These are phyloP conservation scores for Penicillium polonicum DNA, from an alignment of 2,329 filamentous ascomycete genomes.

Conservation along the genomic window DNA sequence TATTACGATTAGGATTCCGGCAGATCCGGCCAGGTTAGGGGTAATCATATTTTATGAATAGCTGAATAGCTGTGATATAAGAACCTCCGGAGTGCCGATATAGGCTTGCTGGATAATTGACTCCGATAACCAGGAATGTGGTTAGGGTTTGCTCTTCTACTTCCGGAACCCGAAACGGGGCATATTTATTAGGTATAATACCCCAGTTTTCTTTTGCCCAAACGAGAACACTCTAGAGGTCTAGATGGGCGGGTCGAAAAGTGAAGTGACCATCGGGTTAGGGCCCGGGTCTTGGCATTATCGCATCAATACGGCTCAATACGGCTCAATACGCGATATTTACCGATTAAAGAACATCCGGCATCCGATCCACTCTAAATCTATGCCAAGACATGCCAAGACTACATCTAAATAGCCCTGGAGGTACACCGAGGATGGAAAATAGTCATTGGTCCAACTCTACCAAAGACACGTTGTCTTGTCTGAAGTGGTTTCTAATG, in stretches of 20 bases:
- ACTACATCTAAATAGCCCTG: not conserved
- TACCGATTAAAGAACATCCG: not conserved
- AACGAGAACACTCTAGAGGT: not conserved
- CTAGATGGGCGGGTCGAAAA: not conserved
- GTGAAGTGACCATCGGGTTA: not conserved
- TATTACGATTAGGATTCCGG: not conserved
- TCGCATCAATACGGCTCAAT: not conserved
- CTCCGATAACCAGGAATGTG: not conserved
- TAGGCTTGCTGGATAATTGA: not conserved
- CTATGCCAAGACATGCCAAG: not conserved
- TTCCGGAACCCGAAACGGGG: not conserved
- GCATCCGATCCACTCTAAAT: not conserved
- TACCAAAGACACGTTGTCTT: not conserved
- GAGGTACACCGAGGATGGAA: not conserved
- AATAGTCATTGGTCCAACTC: not conserved
- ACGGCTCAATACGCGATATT: not conserved
- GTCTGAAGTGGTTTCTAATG: not conserved
- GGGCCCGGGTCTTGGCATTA: not conserved
- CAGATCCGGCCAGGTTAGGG: not conserved
- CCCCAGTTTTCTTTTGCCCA: not conserved
- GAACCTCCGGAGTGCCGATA: not conserved
- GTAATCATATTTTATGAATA: not conserved
- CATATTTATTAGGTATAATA: not conserved
- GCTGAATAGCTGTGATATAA: not conserved
- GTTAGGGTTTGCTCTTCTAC: not conserved